Evolutionary conservation across 495 filamentous ascomycete genomes (phyloP), one percentile per base, ranked within the genome.

Genomic region (Neurospora africana): DNA sequence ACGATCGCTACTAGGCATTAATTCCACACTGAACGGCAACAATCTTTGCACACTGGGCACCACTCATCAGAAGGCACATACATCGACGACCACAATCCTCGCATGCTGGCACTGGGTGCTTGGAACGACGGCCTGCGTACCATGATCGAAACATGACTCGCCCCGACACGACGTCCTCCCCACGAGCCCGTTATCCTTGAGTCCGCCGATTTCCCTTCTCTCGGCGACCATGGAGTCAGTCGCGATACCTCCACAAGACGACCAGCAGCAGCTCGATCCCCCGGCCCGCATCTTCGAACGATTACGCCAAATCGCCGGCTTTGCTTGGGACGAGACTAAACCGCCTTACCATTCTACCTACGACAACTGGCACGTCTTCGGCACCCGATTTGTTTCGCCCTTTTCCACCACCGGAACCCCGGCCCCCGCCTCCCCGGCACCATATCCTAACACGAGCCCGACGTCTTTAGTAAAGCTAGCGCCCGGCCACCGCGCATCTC

Each of bases 271-370:
- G 76, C 85, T 90, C 78, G 87, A 90, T 75, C 89, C 90, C 73
- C 91, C 91, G 41, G 81, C 88, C 72, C 87, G 89, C 72, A 87
- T 94, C 68, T 91, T 90, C 72, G 91, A 93, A 82, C 85, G 92
- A 67, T 82, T 94, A 74, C 85, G 87, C 73, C 88, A 91, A 74
- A 82, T 94, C 72, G 85, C 90, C 35, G 91, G 91, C 37, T 94
- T 92, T 79, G 88, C 86, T 17, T 94, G 91, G 91, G 90, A 93
- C 81, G 89, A 91, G 72, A 84, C 86, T 3, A 81, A 82, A 73
- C 85, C 84, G 72, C 90, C 91, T n/a, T 89, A 91, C 76, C 92
- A 93, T 81, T 92, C 91, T n/a, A 91, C 87, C 73, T 94, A 94
- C 80, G 90, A 91, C 76, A 91, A 91, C 81, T 94, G 92, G 84